Conservation (phyloP, 192 early-diverging fungal genomes). For the Coemansia sp. region DNA sequence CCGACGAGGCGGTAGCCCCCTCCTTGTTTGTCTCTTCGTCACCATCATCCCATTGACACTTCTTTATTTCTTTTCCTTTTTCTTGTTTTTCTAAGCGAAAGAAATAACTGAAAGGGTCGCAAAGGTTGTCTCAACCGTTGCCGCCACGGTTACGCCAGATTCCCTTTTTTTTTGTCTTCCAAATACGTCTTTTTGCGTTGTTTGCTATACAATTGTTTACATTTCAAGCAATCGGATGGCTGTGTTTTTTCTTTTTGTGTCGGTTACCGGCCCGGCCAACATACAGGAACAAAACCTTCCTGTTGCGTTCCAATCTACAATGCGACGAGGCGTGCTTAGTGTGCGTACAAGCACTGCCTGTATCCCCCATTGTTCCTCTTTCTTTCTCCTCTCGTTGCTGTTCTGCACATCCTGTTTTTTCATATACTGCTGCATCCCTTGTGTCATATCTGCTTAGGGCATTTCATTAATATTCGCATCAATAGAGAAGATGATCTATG, state of each 20-base stretch:
- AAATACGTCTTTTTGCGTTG: background rate
- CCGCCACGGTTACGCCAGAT: constrained; percentile 7
- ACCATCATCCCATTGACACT: background rate
- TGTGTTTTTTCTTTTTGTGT: background rate
- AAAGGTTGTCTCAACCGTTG: background rate
- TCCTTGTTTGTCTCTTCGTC: background rate
- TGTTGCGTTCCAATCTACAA: background rate
- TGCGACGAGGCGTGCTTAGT: background rate
- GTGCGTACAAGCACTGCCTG: background rate
- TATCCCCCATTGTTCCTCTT: background rate
- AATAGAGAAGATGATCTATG: background rate
- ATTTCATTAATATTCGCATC: background rate
- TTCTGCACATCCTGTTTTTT: background rate
- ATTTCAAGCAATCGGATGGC: background rate
- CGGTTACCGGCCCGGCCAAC: background rate
- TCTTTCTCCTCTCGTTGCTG: background rate
- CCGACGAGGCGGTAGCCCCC: constrained; percentile 14
- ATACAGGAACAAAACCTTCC: too few species aligned
- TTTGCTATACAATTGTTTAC: background rate
- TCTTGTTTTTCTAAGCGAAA: background rate
- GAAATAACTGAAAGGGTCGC: background rate
- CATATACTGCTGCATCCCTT: background rate
- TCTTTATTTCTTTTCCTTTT: too few species aligned
- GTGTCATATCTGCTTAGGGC: background rate
- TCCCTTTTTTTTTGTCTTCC: background rate